These are phyloP conservation scores for Coemansia sp. DNA, from an alignment of 192 early-diverging fungal genomes.

Conservation along the genomic window DNA sequence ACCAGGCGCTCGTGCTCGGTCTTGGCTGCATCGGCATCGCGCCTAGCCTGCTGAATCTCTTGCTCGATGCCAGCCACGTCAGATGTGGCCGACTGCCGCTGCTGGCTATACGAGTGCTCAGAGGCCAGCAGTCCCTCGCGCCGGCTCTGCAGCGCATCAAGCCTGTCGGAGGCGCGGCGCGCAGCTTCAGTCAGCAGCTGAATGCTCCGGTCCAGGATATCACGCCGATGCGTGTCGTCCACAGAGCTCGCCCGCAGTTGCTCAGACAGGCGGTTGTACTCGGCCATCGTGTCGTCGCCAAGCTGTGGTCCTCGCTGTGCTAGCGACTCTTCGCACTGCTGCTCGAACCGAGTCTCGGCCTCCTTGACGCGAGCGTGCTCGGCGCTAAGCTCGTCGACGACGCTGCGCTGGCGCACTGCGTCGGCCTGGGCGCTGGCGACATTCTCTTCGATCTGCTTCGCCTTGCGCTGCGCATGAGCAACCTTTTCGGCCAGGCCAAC, in stretches of 20 bases:
- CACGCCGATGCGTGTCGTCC: slow-evolving; percentile 67
- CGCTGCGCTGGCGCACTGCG: slow-evolving; percentile 53
- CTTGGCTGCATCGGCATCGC: slow-evolving; percentile 61
- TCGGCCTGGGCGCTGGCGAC: slow-evolving; percentile 55
- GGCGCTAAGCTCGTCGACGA: slow-evolving; percentile 55
- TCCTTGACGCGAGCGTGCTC: slow-evolving; percentile 57
- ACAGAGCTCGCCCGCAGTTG: slow-evolving; percentile 66
- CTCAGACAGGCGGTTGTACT: slow-evolving; percentile 68
- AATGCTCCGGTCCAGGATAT: slow-evolving; percentile 64
- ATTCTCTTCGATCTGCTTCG: slow-evolving; percentile 61
- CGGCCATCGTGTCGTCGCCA: slow-evolving; percentile 46
- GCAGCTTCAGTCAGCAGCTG: slow-evolving; percentile 61
- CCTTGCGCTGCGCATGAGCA: slow-evolving; percentile 67
- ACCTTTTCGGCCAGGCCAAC: slow-evolving; percentile 70
- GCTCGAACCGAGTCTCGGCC: slow-evolving; percentile 58
- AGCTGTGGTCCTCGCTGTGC: slow-evolving; percentile 28
- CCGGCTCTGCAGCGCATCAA: slow-evolving; percentile 53
- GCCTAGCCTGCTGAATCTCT: slow-evolving; percentile 56
- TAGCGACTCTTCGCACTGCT: slow-evolving; percentile 38
- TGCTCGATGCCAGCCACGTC: slow-evolving; percentile 23
- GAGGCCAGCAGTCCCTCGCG: slow-evolving; percentile 30
- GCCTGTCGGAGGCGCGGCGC: slow-evolving; percentile 59
- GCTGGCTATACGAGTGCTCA: slow-evolving; percentile 43
- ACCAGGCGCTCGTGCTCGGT: slow-evolving; percentile 65
- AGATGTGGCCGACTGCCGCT: slow-evolving; percentile 28